Evolutionary conservation across 208 protist genomes (phyloP), one percentile per base, ranked within the genome.

Genomic region (Histomonas meleagridis): DNA sequence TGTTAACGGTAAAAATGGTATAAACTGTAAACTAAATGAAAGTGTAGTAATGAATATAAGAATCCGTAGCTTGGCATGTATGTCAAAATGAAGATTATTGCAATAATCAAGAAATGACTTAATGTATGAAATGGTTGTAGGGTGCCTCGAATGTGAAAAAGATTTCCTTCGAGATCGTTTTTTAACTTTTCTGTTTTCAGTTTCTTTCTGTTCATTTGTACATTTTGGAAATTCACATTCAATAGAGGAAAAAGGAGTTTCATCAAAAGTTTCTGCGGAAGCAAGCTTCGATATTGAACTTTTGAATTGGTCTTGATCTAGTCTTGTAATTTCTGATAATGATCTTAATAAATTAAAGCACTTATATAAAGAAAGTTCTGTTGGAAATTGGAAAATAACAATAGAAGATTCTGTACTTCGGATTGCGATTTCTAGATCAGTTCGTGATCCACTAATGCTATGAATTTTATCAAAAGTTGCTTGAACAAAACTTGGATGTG

Each of bases 81-180:
- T 86, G 55, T 86, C 76, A 48, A 86, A 86, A 35, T 86, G 40
- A 18, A 86, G 46, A 55, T 51, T 14, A 21, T 86, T 86, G 35
- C 23, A 86, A 86, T 86, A 86, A 55, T 86, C 76, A 55, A 86
- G 32, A 1, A 86, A 38, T 55, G 40, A 51, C 38, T 86, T 86
- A 9, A 86, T 40, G 9, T 40, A 46, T 26, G 43, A 14, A 3
- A 86, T 38, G 38, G 55, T 32, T 18, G 55, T 28, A 38, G 46
- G n/a, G n/a, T n/a, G n/a, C n/a, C n/a, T n/a, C 32, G 26, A 86
- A 14, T 51, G 76, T 14, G 16, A 57, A 53, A 55, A n/a, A 38
- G 43, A 14, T 14, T 26, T 55, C 40, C 2, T 86, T 46, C 16
- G 76, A n/a, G n/a, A 32, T 32, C 38, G 16, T 43, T 55, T 28